Conservation (phyloP, 2,329 filamentous ascomycete genomes). For the Arthroderma uncinatum region DNA sequence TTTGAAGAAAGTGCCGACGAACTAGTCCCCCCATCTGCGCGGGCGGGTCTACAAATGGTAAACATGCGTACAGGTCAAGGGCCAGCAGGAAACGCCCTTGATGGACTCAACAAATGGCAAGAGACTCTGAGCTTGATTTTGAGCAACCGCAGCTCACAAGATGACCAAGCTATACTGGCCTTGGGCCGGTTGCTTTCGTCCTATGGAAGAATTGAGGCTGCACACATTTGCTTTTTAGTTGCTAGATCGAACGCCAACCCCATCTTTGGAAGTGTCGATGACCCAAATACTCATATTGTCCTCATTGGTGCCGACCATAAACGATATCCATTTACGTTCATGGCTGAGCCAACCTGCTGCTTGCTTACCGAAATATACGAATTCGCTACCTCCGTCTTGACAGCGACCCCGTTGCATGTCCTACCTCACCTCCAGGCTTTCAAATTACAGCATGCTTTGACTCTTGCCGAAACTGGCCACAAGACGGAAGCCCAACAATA, state of each 20-base stretch:
- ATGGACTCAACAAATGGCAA: conserved; percentile 85
- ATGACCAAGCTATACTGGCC: conserved; percentile 64
- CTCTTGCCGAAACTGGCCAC: conserved; percentile 72
- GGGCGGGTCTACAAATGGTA: conserved; percentile 83
- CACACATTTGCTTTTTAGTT: conserved; percentile 89
- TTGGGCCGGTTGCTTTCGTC: conserved; percentile 71
- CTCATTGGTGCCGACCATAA: conserved; percentile 77
- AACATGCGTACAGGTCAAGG: conserved; percentile 53
- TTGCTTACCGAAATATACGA: conserved; percentile 94
- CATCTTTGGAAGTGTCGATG: conserved; percentile 72
- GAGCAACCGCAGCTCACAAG: conserved; percentile 74
- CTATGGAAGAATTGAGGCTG: conserved; percentile 82
- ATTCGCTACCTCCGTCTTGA: conserved; percentile 66
- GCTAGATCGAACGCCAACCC: conserved; percentile 47
- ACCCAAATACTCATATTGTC: conserved; percentile 65
- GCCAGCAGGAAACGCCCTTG: conserved; percentile 59
- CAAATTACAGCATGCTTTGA: conserved; percentile 79
- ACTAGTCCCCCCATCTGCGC: conserved; percentile 81
- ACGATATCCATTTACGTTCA: conserved; percentile 57
- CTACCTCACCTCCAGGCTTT: conserved; percentile 79
- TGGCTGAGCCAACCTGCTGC: conserved; percentile 73
- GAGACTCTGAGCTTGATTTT: conserved; percentile 79
- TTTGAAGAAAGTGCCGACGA: conserved; percentile 91
- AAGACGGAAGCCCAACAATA: conserved; percentile 79
- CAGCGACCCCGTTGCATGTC: conserved; percentile 44